Base-by-base conservation (phyloP, 1,284 basidiomycete genomes). In the Malassezia restricta region DNA sequence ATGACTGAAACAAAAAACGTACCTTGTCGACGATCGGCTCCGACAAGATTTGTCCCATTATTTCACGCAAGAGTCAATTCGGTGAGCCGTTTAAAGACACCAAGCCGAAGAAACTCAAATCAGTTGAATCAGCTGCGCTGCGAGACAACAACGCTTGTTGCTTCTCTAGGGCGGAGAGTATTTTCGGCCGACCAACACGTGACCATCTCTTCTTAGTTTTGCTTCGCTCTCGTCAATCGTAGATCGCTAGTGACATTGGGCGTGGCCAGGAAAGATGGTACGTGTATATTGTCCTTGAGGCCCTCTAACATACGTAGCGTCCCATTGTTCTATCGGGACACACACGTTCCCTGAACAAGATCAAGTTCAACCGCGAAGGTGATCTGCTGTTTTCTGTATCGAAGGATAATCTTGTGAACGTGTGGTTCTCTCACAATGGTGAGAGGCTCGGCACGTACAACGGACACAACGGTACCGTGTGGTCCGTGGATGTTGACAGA, bases 371-470 rank as follows among this genome's bases (percentile, higher is more conserved):
- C 79, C 77, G 79, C 52, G 92, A 98, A 74, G 92, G 92, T 62
- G 92, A 98, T 75, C 79, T 98, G 11, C 80, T 99, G 51, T 96
- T 98, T 76, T 85, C 90, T 28, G 87, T 85, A 69, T 91, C 89
- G 68, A 98, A 98, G 80, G 92, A 99, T 75, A 81, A 85, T 67
- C 75, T 87, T 66, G 87, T 96, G 75, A 96, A 95, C 72, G 89
- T 87, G 45, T 95, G 91, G 90, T 96, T 83, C 76, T 86, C 91
- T n/a, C 88, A 94, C 71, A 99, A 99, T 71, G 94, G 94, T 61
- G 92, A 98, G 78, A 80, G 94, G 56, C 76, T 98, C 66, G 94
- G 92, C 43, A 98, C 94, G 51, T 96, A 95, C 74, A 83, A 89
- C 51, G 94, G 90, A 40, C 84, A 96, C 76, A 96, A 96, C 72